Conservation (phyloP, 2,329 filamentous ascomycete species). For the Neopestalotiopsis sp. region DNA sequence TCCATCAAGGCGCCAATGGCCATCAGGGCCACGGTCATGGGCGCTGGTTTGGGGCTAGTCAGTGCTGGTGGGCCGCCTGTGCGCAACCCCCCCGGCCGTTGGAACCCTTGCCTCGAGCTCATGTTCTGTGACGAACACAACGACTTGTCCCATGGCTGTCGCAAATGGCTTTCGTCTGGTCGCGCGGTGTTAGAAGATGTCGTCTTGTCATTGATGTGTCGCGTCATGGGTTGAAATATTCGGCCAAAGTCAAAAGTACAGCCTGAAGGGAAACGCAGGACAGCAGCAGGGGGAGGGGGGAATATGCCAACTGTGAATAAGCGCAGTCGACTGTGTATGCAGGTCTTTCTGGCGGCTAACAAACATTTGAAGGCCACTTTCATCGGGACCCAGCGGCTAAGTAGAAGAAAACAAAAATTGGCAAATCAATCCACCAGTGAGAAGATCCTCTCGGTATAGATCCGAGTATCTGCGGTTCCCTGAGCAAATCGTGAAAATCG, state of each 20-base stretch:
- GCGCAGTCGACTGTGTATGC: no score
- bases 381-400: no score
- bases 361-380: no score
- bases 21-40: background rate
- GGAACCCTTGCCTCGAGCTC: background rate
- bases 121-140: constrained; percentile 2
- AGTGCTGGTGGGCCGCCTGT: background rate
- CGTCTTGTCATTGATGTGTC: constrained; percentile 4
- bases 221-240: background rate
- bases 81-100: background rate
- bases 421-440: background rate
- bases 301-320: no score
- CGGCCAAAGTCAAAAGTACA: background rate
- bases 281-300: background rate
- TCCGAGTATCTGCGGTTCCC: background rate
- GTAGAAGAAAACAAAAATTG: background rate
- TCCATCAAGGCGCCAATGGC: background rate
- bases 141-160: background rate
- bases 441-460: background rate
- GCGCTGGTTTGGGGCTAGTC: background rate
- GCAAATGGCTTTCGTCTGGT: background rate
- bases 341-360: no score
- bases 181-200: background rate
- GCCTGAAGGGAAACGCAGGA: background rate
- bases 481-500: background rate